Evolutionary conservation across 176 grass and related monocot species (phyloP).

Genomic region (Triticum monococcum): DNA sequence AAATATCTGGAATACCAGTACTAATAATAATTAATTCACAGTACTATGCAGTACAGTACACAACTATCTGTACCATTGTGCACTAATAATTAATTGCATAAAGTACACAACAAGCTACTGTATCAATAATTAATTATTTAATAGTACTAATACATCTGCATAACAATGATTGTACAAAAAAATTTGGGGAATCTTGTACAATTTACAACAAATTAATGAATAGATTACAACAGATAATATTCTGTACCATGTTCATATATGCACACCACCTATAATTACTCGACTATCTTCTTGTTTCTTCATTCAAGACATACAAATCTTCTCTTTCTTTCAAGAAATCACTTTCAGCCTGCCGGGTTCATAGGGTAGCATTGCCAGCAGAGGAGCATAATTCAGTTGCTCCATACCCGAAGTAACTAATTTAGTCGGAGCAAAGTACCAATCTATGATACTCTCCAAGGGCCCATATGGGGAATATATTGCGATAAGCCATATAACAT

Average conservation of each 20-base stretch:
- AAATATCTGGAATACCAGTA: too few relatives aligned
- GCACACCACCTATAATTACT: slow-evolving; percentile 12
- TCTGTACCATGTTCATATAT: neutral
- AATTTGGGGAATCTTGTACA: neutral
- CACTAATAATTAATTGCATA: too few relatives aligned
- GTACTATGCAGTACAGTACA: too few relatives aligned
- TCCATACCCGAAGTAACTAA: neutral
- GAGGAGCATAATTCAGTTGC: neutral
- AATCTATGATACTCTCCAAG: slow-evolving; percentile 69
- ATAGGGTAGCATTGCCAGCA: neutral
- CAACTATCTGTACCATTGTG: too few relatives aligned
- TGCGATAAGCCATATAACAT: slow-evolving; percentile 68
- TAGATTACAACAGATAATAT: neutral
- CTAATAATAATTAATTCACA: too few relatives aligned
- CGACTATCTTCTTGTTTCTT: slow-evolving; percentile 4
- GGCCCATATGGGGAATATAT: slow-evolving; percentile 90
- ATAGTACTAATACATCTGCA: too few relatives aligned
- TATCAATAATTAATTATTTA: too few relatives aligned
- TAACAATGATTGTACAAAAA: slow-evolving; percentile 13
- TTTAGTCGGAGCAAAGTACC: slow-evolving; percentile 13
- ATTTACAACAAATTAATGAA: neutral
- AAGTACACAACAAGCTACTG: too few relatives aligned
- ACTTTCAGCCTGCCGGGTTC: too few relatives aligned
- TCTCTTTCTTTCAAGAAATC: too few relatives aligned
- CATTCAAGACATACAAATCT: neutral